Percentiles rank a stretch among this genome's conserved stretches.
Conservation (phyloP, 75 land plant genomes). For the Isoetes taiwanensis region DNA sequence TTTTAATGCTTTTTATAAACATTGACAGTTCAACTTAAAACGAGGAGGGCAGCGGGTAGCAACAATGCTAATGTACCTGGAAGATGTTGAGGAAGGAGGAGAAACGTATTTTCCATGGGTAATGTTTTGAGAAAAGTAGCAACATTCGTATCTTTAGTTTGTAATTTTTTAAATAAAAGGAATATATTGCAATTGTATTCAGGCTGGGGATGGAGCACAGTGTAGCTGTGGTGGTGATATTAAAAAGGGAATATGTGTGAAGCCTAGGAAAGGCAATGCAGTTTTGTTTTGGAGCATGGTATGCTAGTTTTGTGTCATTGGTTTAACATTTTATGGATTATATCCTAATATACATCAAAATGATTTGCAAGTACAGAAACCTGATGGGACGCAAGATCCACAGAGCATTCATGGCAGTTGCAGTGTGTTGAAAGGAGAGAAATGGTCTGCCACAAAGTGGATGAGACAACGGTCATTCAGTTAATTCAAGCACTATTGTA, state of each 20-base stretch:
- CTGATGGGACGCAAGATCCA: conserved; percentile 79
- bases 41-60: conserved; percentile 90
- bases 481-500: too few relatives aligned
- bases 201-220: conserved; percentile 76
- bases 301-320: conserved; percentile 5
- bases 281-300: conserved; percentile 99
- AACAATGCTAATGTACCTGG: conserved; percentile 93
- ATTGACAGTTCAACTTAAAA: conserved; percentile 85
- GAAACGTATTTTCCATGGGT: conserved; percentile 93
- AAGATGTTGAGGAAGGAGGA: conserved; percentile 72
- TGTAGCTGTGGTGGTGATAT: conserved; percentile 87
- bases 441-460: conserved; percentile 99
- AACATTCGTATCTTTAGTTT: neutral
- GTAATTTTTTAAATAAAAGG: neutral
- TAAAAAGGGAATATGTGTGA: conserved; percentile 59
- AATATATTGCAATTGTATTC: neutral
- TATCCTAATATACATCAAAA: neutral
- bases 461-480: conserved; percentile 52
- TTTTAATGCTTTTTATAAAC: too few relatives aligned
- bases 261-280: conserved; percentile 84
- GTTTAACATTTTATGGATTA: neutral
- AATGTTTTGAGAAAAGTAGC: neutral
- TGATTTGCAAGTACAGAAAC: conserved; percentile 28
- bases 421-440: conserved; percentile 61
- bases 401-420: conserved; percentile 86